These are phyloP conservation scores for Speleostelium caveatum DNA, from an alignment of 78 protist species.

Conservation along the genomic window DNA sequence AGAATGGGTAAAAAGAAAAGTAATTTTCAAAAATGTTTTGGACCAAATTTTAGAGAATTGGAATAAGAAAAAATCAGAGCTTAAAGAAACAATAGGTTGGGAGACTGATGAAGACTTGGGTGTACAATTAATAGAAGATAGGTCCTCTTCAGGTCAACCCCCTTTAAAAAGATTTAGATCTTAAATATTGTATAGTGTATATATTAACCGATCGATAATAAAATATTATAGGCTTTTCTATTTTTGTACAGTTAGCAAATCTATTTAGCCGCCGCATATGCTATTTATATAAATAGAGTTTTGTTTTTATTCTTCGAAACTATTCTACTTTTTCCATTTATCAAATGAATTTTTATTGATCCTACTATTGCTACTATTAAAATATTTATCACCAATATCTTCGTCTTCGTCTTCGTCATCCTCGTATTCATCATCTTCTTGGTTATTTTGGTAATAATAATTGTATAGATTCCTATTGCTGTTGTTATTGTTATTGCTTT, in stretches of 20 bases:
- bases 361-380: not conserved
- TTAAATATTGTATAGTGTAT: too few species aligned
- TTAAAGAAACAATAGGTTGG: conserved; percentile 63
- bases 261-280: too few species aligned
- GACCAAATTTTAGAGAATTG: conserved; percentile 38
- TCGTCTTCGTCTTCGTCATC: not conserved
- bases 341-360: not conserved
- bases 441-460: too few species aligned
- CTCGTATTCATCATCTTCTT: not conserved
- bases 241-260: too few species aligned
- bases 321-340: too few species aligned
- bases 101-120: conserved; percentile 60
- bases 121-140: conserved; percentile 22
- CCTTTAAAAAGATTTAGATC: not conserved
- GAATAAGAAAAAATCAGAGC: conserved; percentile 50
- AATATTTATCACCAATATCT: not conserved
- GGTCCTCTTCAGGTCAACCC: not conserved
- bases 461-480: too few species aligned
- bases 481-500: too few species aligned
- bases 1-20: conserved; percentile 53
- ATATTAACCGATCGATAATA: too few species aligned
- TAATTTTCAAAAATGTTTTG: conserved; percentile 16
- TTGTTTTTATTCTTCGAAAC: too few species aligned
- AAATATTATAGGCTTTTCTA: too few species aligned
- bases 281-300: too few species aligned